Evolutionary conservation across 1,284 basidiomycete genomes (phyloP), one percentile per base, ranked within the genome.

Genomic region (Sporisorium reilianum): DNA sequence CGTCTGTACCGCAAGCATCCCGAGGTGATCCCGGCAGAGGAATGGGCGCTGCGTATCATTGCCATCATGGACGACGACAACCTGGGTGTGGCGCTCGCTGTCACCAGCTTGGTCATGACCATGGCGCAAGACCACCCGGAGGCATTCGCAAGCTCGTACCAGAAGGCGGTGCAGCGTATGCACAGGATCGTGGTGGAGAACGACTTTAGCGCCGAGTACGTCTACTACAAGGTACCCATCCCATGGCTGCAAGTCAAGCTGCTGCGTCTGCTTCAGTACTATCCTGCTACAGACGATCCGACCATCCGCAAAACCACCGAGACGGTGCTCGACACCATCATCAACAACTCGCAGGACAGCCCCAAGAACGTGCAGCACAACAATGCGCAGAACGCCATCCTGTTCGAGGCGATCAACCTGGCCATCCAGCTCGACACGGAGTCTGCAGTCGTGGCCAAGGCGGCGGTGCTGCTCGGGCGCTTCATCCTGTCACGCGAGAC

Each of bases 161-260:
- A 92, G 75, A 95, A 95, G 84, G 94, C 95, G 12, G 95, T 97
- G 0, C 92, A 95, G 85, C 89, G 95, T 62, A 86, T 99, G 62
- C 88, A 94, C 79, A 91, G 91, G 51, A 89, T 98, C 72, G 89
- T 97, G 18, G 91, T 98, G 64, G 93, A 96, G 79, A 90, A 92
- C 65, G 93, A 98, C 80, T 75, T 95, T 80, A 88, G 91, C 3
- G 88, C 91, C 38, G 92, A 94, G 59, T 98, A 99, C 83, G 89
- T 95, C 30, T 99, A 99, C 85, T 99, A 99, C 87, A 94, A 94
- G 85, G 93, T 98, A 3, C 97, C 97, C 22, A 93, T 94, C 36
- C 96, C 96, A 0, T 99, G 96, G 97, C 88, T 99, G 30, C 96
- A 99, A 87, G 93, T 98, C 75, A 98, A 98, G 86, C 89, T 99